Base-by-base conservation (phyloP, 202 grass and related monocot species). In the Brachypodium distachyon region DNA sequence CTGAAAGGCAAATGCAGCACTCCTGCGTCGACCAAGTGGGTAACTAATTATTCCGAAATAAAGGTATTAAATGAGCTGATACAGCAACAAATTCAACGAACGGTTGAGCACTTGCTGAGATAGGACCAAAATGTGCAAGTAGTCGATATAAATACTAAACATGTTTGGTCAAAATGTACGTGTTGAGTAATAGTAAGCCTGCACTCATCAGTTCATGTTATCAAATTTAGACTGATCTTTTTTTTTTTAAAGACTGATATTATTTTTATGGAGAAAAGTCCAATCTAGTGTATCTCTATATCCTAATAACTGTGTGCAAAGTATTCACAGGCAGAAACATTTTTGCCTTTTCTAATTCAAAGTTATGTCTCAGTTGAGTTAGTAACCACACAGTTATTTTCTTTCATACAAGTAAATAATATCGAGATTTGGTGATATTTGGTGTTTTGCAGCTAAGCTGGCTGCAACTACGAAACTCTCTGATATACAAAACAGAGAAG, bases 1-100 rank as follows among this genome's bases (percentile, higher is more conserved):
- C 43, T n/a, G 80, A 89, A 25, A 93, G 83, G 40, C 90, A 93
- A 73, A 93, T 89, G 70, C 90, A 93, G 38, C 90, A 93, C 60
- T 89, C 90, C 83, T 93, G 78, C 82, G 85, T 56, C 21, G 19
- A 69, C 13, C 22, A 53, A 77, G 39, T 11, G 22, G n/a, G 55
- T 11, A 29, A 42, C 9, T 3, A 62, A 49, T 31, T 18, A 60
- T 76, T 28, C 22, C 22, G n/a, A 23, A 26, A 54, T 12, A 26
- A 54, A 54, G n/a, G 48, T 53, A 53, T 19, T 54, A 49, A 28
- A 42, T 28, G 18, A 28, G 29, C 6, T 18, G 22, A 33, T 9
- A 61, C 7, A n/a, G n/a, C n/a, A n/a, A n/a, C n/a, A n/a, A n/a
- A n/a, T n/a, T n/a, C 17, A 71, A 49, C 21, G 27, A 21, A 76